Percentiles rank a stretch among this genome's conserved stretches.
These are phyloP conservation scores for Sugiyamaella pinicola DNA, from an alignment of 1,139 yeast species.

Conservation along the genomic window DNA sequence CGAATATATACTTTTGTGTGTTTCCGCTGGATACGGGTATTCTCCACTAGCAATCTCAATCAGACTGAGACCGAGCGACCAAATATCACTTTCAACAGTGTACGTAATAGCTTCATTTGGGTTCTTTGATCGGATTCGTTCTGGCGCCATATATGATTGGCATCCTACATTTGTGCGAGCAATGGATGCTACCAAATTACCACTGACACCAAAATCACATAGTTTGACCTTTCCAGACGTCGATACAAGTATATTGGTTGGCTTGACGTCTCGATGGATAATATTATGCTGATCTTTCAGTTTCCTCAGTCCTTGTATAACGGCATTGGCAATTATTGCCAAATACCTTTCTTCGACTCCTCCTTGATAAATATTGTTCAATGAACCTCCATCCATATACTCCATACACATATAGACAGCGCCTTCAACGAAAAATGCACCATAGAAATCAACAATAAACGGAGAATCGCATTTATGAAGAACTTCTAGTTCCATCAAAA, in stretches of 20 bases:
- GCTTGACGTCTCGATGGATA: constrained; percentile 96
- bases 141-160: constrained; percentile 99
- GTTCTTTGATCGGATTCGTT: constrained; percentile 69
- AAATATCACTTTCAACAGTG: constrained; percentile 92
- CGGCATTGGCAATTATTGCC: constrained; percentile 80
- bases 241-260: constrained; percentile 83
- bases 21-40: constrained; percentile 95
- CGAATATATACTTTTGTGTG: constrained; percentile 84
- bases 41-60: constrained; percentile 87
- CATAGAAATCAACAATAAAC: constrained; percentile 91
- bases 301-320: constrained; percentile 78
- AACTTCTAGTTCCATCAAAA: constrained; percentile 92
- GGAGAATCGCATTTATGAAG: constrained; percentile 89
- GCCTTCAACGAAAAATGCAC: constrained; percentile 96
- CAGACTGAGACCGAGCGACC: constrained; percentile 92
- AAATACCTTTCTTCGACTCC: constrained; percentile 82
- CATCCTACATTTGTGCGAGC: constrained; percentile 98
- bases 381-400: constrained; percentile 96
- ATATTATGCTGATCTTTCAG: constrained; percentile 88
- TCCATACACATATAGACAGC: constrained; percentile 99
- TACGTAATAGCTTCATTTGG: constrained; percentile 67
- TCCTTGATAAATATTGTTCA: constrained; percentile 78
- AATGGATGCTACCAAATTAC: constrained; percentile 90
- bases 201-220: constrained; percentile 96
- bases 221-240: constrained; percentile 83